phyloP scores from a whole-genome alignment of 1,284 basidiomycete species.

The Wolfiporia cocos region DNA sequence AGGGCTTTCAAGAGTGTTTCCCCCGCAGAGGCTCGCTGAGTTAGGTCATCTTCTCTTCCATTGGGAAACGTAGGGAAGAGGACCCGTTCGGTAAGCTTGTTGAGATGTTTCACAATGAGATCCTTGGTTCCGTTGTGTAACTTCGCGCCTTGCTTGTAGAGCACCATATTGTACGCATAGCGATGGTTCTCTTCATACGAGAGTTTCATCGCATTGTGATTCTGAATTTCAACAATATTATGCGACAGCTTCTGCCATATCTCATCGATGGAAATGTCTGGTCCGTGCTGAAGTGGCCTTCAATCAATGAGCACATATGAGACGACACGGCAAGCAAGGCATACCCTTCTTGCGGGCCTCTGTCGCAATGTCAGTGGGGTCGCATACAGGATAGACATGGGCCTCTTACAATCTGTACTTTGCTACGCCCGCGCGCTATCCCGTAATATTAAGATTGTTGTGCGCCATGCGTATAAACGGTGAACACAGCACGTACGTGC shows the following conservation, averaged over 20 bases:
- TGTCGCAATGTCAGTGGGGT: conserved; percentile 17
- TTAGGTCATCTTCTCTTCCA: conserved; percentile 45
- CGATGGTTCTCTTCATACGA: conserved; percentile 98
- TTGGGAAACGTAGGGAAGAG: conserved; percentile 84
- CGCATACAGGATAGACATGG: background rate
- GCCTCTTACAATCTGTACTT: background rate
- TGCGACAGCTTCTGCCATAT: conserved; percentile 72
- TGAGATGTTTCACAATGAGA: conserved; percentile 81
- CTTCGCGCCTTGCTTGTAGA: conserved; percentile 81
- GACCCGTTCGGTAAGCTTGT: conserved; percentile 69
- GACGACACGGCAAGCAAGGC: conserved; percentile 4
- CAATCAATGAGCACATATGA: conserved; percentile 1
- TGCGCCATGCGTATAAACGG: background rate
- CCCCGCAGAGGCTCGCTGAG: conserved; percentile 68
- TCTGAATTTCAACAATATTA: conserved; percentile 94
- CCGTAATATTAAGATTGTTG: background rate
- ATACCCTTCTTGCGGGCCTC: conserved; percentile 54
- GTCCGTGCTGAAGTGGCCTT: conserved; percentile 45
- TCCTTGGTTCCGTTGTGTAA: conserved; percentile 85
- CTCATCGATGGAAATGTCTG: conserved; percentile 61
- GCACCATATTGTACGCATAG: conserved; percentile 91
- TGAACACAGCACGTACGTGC: background rate
- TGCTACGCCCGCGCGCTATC: background rate
- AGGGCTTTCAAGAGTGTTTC: conserved; percentile 84
- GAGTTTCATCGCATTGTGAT: conserved; percentile 88